Percentiles rank a stretch among this genome's conserved stretches.
These are phyloP conservation scores for Starmerella apis DNA, from an alignment of 805 yeast genomes.

Conservation along the genomic window DNA sequence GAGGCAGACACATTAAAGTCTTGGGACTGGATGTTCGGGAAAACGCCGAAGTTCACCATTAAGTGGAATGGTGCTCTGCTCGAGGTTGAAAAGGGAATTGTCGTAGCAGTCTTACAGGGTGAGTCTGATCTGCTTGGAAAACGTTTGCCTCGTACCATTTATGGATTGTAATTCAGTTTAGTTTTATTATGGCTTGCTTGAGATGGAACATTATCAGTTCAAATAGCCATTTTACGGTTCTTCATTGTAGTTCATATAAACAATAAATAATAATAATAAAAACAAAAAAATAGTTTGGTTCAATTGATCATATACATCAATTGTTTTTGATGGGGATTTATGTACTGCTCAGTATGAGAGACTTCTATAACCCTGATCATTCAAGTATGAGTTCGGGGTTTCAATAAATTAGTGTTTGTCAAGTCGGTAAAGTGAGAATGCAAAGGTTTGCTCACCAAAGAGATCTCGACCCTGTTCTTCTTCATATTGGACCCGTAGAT, in stretches of 20 bases:
- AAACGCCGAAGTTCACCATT: conserved; percentile 58
- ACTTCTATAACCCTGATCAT: no score
- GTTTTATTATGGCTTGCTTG: neutral
- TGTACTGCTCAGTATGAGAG: no score
- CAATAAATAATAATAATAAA: no score
- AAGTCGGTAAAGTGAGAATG: conserved; percentile 9
- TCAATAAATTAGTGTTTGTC: no score
- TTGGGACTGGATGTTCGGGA: conserved; percentile 70
- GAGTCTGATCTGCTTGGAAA: conserved; percentile 11
- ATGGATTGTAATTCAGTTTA: neutral
- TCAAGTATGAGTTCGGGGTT: no score
- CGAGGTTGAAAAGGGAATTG: conserved; percentile 45
- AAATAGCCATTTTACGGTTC: no score
- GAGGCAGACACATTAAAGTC: conserved; percentile 36
- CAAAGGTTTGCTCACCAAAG: conserved; percentile 20
- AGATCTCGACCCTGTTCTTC: conserved; percentile 57
- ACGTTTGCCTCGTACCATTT: conserved; percentile 6
- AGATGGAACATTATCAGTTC: no score
- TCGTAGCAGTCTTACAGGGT: conserved; percentile 11
- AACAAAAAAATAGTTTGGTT: no score
- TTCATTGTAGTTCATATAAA: no score
- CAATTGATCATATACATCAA: no score
- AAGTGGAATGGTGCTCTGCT: conserved; percentile 35
- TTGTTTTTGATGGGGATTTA: no score
- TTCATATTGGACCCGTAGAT: conserved; percentile 33